Evolutionary conservation across 768 basidiomycete genomes (phyloP), one percentile per base, ranked within the genome.

Genomic region (Daedaleopsis sinensis): DNA sequence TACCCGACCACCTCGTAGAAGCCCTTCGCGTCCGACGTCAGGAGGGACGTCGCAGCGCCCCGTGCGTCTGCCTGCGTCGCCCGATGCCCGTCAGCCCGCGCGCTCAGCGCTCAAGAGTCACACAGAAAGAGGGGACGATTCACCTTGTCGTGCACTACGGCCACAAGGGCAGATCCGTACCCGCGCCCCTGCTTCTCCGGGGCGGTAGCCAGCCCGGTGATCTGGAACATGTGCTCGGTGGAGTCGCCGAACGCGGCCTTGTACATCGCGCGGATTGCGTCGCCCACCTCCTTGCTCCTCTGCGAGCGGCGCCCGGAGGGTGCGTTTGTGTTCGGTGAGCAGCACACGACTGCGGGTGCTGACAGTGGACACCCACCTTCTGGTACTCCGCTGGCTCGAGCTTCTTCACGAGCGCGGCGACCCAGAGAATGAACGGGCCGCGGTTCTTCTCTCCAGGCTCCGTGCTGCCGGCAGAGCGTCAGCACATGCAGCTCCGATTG

Each of bases 1-100:
- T 64, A 69, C 1, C 66, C 68, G 15, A 61, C 48, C 21, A 48
- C 12, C 38, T 63, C 51, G 52, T 67, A 69, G 52, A 69, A 67
- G 13, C 38, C 48, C 35, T 50, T 36, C 19, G 53, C 53, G 16
- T 61, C 59, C 7, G 57, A 52, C 42, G 67, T 69, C 4, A 63
- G 54, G 1, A 59, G 53, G 43, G 49, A 67, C 6, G 59, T 58
- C 23, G 44, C 51, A 13, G 56, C 62, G 18, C 62, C 59, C 37
- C 52, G 51, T 16, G 53, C 58, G 36, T 69, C 68, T 1, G 63
- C 63, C 67, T 68, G 38, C 24, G 19, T 9, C 19, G 24, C 13
- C 2, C 15, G 18, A 21, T 43, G 21, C n/a, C 9, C 5, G 8
- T n/a, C 18, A 46, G n/a, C n/a, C n/a, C n/a, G n/a, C 47, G 47